Percentiles rank a stretch among this genome's conserved stretches.
Conservation (phyloP, 1,139 yeast genomes). For the Pichia sp. region DNA sequence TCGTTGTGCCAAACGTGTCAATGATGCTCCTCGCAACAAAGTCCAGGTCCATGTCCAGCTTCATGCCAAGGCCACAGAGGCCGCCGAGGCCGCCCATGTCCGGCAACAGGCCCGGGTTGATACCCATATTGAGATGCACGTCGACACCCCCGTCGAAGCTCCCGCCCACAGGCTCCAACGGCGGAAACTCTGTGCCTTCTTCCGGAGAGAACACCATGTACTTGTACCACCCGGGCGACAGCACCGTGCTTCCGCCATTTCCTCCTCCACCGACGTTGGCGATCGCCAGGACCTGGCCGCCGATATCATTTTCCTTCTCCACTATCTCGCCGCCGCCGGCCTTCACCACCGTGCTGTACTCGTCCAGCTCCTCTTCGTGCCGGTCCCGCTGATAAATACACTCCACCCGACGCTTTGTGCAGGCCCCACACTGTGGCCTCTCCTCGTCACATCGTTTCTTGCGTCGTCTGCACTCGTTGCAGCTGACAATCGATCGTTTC, state of each 20-base stretch:
- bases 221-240: conserved; percentile 2
- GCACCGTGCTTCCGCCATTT: background rate
- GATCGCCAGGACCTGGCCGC: background rate
- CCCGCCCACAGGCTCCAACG: background rate
- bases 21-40: conserved; percentile 8
- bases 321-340: background rate
- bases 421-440: conserved; percentile 59
- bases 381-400: conserved; percentile 16
- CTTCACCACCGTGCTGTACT: background rate
- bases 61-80: background rate
- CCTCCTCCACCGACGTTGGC: background rate
- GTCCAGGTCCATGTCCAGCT: conserved; percentile 2
- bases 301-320: background rate
- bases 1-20: background rate
- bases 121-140: background rate
- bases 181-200: background rate
- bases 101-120: background rate
- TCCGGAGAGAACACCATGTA: background rate
- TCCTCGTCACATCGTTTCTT: conserved; percentile 70
- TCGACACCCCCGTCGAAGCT: background rate
- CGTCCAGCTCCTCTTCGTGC: background rate
- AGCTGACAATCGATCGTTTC: conserved; percentile 19
- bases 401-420: conserved; percentile 35
- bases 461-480: conserved; percentile 27
- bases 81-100: background rate